Evolutionary conservation across 331 rosid species (phyloP).

Genomic region (Quercus tomentella): DNA sequence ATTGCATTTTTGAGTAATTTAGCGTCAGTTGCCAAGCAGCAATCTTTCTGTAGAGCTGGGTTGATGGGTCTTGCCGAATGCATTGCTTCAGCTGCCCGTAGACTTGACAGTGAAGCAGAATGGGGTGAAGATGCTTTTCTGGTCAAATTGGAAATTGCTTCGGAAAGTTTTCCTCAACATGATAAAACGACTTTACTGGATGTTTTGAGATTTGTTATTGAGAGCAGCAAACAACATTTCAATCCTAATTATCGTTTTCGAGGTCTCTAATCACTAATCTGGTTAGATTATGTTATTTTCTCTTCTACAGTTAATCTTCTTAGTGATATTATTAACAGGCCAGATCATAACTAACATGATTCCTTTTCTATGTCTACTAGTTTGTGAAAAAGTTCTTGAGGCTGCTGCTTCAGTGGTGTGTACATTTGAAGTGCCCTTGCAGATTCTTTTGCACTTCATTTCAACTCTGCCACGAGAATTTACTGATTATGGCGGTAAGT

Average conservation of each 20-base stretch:
- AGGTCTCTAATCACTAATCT: constrained; percentile 54
- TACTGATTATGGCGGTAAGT: constrained; percentile 76
- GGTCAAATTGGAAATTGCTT: constrained; percentile 24
- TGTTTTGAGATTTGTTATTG: constrained; percentile 70
- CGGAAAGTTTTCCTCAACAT: constrained; percentile 30
- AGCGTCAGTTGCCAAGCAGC: constrained; percentile 64
- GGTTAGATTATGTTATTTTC: constrained; percentile 33
- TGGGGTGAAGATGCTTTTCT: constrained; percentile 23
- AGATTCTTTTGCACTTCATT: constrained; percentile 65
- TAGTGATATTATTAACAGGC: neutral
- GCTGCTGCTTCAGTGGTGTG: constrained; percentile 77
- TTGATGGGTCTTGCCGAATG: constrained; percentile 87
- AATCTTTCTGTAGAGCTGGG: constrained; percentile 85
- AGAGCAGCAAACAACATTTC: constrained; percentile 94
- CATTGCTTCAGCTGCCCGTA: constrained; percentile 70
- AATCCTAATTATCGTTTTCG: constrained; percentile 87
- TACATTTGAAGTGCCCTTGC: constrained; percentile 63
- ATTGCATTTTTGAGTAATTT: constrained; percentile 62
- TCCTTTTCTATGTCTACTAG: constrained; percentile 36
- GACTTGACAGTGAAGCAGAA: constrained; percentile 25
- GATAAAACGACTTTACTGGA: constrained; percentile 52
- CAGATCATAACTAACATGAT: constrained; percentile 15
- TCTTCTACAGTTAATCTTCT: constrained; percentile 14
- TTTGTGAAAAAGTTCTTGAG: constrained; percentile 69
- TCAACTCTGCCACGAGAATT: constrained; percentile 82